Conservation (phyloP, 2,329 filamentous ascomycete genomes). For the Xylariaceae sp. region DNA sequence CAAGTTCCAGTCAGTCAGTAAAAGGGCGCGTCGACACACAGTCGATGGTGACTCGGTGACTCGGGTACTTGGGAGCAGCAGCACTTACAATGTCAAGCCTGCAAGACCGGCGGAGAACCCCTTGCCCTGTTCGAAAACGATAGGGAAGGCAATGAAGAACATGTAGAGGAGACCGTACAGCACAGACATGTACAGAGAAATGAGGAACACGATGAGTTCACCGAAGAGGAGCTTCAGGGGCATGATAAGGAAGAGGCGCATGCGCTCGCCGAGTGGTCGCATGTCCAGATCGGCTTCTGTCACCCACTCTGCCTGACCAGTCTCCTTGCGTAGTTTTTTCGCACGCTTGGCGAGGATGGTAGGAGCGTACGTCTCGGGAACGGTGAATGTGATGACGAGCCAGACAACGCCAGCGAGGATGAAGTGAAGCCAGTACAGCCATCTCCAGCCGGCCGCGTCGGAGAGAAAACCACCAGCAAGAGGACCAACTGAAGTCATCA, state of each 20-base stretch:
- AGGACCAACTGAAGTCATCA: constrained; percentile 52
- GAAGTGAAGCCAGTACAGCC: constrained; percentile 83
- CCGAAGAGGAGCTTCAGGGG: constrained; percentile 81
- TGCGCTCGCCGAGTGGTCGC: constrained; percentile 61
- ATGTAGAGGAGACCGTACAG: constrained; percentile 71
- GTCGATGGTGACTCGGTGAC: too few relatives aligned
- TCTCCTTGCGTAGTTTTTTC: constrained; percentile 62
- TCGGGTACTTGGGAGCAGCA: too few relatives aligned
- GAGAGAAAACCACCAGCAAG: constrained; percentile 71
- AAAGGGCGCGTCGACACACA: too few relatives aligned
- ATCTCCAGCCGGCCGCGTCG: constrained; percentile 68
- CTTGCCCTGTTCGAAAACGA: constrained; percentile 74
- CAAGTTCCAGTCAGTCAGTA: too few relatives aligned
- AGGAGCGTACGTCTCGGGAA: constrained; percentile 83
- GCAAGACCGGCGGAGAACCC: constrained; percentile 68
- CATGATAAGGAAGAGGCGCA: constrained; percentile 70
- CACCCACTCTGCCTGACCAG: constrained; percentile 61
- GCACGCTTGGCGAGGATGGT: constrained; percentile 68
- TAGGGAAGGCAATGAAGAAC: constrained; percentile 67
- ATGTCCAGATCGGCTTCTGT: constrained; percentile 77
- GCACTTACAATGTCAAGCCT: constrained; percentile 67
- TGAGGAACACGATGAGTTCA: constrained; percentile 80
- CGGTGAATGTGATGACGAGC: constrained; percentile 76
- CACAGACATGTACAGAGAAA: constrained; percentile 80
- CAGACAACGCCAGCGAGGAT: constrained; percentile 68